phyloP scores from a whole-genome alignment of 257 asterid genomes.

The Solanum bukasovii region DNA sequence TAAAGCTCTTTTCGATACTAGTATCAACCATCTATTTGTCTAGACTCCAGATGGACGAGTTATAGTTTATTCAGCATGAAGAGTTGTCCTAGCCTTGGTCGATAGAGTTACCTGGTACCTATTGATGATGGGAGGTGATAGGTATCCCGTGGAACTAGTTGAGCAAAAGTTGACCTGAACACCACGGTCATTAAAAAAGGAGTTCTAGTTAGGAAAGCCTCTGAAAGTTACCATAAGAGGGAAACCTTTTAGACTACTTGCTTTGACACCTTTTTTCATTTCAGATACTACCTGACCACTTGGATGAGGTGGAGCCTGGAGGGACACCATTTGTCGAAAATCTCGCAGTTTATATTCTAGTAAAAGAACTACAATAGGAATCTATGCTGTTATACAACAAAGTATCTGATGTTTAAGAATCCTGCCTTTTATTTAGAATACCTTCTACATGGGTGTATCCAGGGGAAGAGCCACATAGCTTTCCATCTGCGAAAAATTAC shows the following conservation, averaged over 20 bases:
- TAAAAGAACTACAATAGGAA: conserved; percentile 14
- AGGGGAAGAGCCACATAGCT: background rate
- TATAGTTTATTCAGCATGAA: background rate
- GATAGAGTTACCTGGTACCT: background rate
- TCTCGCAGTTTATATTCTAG: conserved; percentile 10
- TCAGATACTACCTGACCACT: background rate
- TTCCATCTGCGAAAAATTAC: background rate
- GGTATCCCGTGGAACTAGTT: background rate
- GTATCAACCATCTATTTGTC: background rate
- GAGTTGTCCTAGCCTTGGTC: background rate
- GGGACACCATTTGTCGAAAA: conserved; percentile 15
- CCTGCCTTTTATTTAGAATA: conserved; percentile 13
- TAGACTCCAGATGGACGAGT: background rate
- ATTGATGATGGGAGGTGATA: background rate
- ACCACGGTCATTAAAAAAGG: background rate
- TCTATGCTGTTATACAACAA: conserved; percentile 4
- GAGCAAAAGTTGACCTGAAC: background rate
- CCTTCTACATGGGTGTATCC: background rate
- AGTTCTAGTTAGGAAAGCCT: background rate
- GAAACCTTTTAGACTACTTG: background rate
- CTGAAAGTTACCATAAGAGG: background rate
- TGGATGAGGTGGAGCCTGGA: conserved; percentile 6
- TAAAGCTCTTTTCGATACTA: background rate
- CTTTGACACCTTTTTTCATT: conserved; percentile 4
- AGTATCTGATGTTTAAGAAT: conserved; percentile 16